Percentiles rank a stretch among this genome's conserved stretches.
phyloP scores from a whole-genome alignment of 2,329 filamentous ascomycete species.

The Fusarium nanum region DNA sequence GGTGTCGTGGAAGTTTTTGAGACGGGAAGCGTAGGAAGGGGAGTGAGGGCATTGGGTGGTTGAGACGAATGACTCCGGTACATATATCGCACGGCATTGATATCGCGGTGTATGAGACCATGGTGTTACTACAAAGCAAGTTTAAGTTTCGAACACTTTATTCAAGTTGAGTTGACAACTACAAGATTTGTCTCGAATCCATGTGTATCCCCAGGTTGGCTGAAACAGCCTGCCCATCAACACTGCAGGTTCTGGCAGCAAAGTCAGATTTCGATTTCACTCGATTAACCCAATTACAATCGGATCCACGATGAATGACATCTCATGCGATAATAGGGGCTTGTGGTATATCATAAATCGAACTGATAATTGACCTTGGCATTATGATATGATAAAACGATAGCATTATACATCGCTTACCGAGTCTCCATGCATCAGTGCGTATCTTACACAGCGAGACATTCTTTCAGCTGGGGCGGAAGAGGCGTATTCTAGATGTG shows the following conservation, averaged over 20 bases:
- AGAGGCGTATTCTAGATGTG: conserved; percentile 10
- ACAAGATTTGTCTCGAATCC: not conserved
- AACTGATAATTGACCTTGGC: not conserved
- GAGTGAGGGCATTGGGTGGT: conserved; percentile 62
- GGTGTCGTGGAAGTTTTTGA: conserved; percentile 80
- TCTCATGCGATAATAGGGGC: not conserved
- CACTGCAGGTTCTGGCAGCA: not conserved
- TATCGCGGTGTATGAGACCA: not conserved
- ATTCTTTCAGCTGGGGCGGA: conserved; percentile 2
- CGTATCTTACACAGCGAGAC: not conserved
- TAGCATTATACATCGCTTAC: not conserved
- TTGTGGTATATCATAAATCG: not conserved
- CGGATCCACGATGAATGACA: not conserved
- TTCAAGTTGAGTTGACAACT: not conserved
- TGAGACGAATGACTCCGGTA: conserved; percentile 6
- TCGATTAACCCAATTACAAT: not conserved
- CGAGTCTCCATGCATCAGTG: not conserved
- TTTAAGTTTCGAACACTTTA: not conserved
- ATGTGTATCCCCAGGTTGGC: not conserved
- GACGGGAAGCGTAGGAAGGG: conserved; percentile 78
- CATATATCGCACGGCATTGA: not conserved
- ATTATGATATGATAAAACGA: not conserved
- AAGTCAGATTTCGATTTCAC: not conserved
- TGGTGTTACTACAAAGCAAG: not conserved
- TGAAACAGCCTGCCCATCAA: not conserved